Base-by-base conservation (phyloP, 192 early-diverging fungal species). In the Geosiphon pyriformis region DNA sequence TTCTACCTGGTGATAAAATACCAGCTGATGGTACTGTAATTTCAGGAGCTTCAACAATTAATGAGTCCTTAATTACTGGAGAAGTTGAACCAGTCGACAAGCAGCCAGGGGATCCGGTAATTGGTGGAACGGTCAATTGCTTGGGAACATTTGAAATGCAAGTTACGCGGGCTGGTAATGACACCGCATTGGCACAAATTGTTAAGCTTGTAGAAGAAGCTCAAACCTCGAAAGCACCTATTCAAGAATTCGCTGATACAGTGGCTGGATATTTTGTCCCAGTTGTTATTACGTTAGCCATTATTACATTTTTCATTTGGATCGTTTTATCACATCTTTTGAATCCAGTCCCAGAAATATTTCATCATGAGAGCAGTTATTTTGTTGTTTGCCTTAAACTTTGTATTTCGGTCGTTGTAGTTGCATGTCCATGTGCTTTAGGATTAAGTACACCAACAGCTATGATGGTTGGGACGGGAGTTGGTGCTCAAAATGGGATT, bases 401-500 rank as follows among this genome's bases (percentile, higher is more conserved):
- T 26, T 91, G 91, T 26, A 96, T 99, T 29, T 90, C 92, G 4
- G 95, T 97, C 3, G 90, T 96, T 54, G 93, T 99, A 6, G 94
- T 98, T 0, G 93, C 96, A 15, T 98, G 96, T 59, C 96, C 96
- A 42, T 98, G 96, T 80, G 94, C 96, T 3, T 76, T 99, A 37
- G 96, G 96, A 20, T 82, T 99, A 25, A 91, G 94, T 42, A 95
- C 93, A 3, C 96, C 96, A 10, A 99, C 96, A 0, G 96, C 95
- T 0, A 92, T 99, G 17, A 97, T 99, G 95, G 96, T 96, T 6
- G 96, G 95, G 26, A 97, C 96, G 0, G 96, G 96, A 20, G 90
- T 99, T 1, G 95, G 94, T 23, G 96, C 96, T 4, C 83, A 94
- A 67, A 77, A 93, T 51, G 96, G 96, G 26, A 92, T 99, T 61